These are phyloP conservation scores for Fraxinus velutina DNA, from an alignment of 305 asterid species.

Conservation along the genomic window DNA sequence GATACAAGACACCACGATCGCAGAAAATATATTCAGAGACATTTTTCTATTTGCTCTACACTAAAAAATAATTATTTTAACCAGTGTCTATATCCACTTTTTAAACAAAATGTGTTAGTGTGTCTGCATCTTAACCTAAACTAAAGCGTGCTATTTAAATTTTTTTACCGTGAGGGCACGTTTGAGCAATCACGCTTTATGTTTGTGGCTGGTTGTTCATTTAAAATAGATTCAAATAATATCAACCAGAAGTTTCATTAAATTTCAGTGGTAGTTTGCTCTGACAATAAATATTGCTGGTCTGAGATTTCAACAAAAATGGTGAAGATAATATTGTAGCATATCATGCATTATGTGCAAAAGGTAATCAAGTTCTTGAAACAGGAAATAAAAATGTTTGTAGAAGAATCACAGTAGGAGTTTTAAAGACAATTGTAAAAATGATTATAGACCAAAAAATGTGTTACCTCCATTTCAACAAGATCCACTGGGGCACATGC, in stretches of 20 bases:
- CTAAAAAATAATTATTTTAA: background rate
- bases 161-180: background rate
- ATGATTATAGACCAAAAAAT: background rate
- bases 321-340: background rate
- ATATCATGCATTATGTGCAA: background rate
- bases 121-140: background rate
- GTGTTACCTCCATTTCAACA: slow-evolving; percentile 22
- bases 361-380: background rate
- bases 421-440: background rate
- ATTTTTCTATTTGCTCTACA: background rate
- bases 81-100: background rate
- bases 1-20: background rate
- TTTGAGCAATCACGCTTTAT: background rate
- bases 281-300: background rate
- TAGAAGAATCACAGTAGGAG: background rate
- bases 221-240: background rate
- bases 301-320: background rate
- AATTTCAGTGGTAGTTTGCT: background rate
- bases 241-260: background rate
- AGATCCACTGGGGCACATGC: background rate
- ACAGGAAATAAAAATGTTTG: background rate
- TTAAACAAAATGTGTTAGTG: background rate
- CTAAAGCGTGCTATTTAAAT: background rate
- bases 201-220: background rate
- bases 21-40: background rate